These are phyloP conservation scores for Brassica balearica DNA, from an alignment of 441 rosid genomes.

Conservation along the genomic window DNA sequence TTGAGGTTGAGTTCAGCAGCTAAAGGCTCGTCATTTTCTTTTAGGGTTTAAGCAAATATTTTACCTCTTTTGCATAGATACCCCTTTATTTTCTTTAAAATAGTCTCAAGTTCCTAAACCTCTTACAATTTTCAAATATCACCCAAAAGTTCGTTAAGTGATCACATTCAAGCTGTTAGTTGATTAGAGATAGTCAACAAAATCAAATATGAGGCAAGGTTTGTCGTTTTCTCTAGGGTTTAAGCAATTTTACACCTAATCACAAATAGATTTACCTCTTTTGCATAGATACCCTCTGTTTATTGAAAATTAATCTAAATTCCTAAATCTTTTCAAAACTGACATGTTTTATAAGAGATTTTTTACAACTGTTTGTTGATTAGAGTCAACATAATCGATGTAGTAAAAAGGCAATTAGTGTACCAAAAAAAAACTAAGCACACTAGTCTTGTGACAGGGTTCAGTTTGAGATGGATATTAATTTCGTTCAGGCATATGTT, in stretches of 20 bases:
- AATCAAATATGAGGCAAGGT: not conserved
- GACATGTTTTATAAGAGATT: not conserved
- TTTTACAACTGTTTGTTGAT: not conserved
- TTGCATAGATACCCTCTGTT: not conserved
- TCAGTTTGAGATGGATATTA: not conserved
- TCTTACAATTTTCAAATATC: not conserved
- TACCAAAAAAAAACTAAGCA: conserved; percentile 27
- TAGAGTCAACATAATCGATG: not conserved
- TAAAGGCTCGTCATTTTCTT: conserved; percentile 2
- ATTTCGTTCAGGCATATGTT: not conserved
- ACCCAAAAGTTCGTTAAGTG: not conserved
- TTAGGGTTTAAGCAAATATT: conserved; percentile 42
- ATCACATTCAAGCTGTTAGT: not conserved
- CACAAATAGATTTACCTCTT: not conserved
- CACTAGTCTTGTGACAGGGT: conserved; percentile 35
- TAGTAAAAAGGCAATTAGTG: conserved; percentile 11
- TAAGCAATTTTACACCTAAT: not conserved
- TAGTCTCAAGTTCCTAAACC: not conserved
- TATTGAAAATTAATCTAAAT: not conserved
- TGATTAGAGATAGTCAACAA: not conserved
- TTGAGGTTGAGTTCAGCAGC: conserved; percentile 16
- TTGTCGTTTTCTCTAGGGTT: not conserved
- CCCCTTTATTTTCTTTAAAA: not conserved
- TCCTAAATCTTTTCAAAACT: not conserved
- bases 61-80: not conserved